phyloP scores from a whole-genome alignment of 116 monocot species.

The Zostera marina region DNA sequence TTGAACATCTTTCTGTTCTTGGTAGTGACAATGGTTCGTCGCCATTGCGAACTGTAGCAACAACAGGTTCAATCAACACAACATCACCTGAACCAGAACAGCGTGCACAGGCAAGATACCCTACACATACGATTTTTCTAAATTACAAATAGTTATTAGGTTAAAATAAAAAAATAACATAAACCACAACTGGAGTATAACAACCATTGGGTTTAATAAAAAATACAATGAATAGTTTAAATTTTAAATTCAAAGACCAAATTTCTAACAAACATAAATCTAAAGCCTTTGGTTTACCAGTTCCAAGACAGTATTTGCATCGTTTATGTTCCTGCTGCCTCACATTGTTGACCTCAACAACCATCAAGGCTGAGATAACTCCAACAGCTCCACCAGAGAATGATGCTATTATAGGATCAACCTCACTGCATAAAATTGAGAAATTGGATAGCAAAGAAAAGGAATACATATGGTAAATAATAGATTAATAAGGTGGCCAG shows the following conservation, averaged over 20 bases:
- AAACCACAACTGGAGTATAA: no score
- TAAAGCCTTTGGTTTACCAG: slow-evolving; percentile 32
- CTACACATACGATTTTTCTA: slow-evolving; percentile 16
- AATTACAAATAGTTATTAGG: background rate
- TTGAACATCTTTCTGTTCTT: slow-evolving; percentile 66
- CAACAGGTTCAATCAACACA: slow-evolving; percentile 55
- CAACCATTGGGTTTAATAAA: no score
- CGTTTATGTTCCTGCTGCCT: slow-evolving; percentile 96
- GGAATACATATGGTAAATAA: background rate
- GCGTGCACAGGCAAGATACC: slow-evolving; percentile 94
- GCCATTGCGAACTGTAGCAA: slow-evolving; percentile 38
- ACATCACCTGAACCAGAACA: slow-evolving; percentile 75
- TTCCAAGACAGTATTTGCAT: slow-evolving; percentile 98
- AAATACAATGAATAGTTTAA: no score
- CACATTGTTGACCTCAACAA: slow-evolving; percentile 96
- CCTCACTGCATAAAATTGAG: slow-evolving; percentile 32
- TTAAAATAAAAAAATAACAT: no score
- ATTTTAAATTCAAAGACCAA: background rate
- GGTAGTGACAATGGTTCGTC: slow-evolving; percentile 54
- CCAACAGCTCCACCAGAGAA: slow-evolving; percentile 98
- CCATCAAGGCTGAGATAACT: slow-evolving; percentile 97
- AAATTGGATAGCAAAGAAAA: background rate
- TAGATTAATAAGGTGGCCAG: background rate
- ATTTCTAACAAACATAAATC: background rate
- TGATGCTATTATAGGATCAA: slow-evolving; percentile 98